Evolutionary conservation across 2,329 filamentous ascomycete genomes (phyloP), one percentile per base, ranked within the genome.

Genomic region (Alternaria ventricosa): DNA sequence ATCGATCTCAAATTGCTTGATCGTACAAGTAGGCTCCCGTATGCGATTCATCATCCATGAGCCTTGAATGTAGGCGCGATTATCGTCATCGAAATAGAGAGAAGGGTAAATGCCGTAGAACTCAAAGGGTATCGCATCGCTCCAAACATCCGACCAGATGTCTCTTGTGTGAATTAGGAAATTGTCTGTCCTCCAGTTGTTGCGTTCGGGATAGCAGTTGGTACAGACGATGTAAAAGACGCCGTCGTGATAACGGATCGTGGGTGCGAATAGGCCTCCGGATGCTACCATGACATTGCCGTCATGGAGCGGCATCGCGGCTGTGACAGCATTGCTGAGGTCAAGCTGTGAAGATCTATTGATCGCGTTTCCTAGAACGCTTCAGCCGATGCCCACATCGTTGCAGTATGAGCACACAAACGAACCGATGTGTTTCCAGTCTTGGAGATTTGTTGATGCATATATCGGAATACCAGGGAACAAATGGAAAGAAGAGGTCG

Each of bases 381-480:
- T 30, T 51, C 49, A 36, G 49, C 49, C 49, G 30, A 13, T 6
- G 49, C 28, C 13, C 28, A 51, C 33, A 15, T 30, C 3, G 3
- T 20, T 11, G 27, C 18, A 12, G 49, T 36, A 27, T 30, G 44
- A 2, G 27, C 43, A 33, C 18, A 23, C 4, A 20, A 49, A 57
- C 43, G 44, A 57, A 57, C 62, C 55, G 3, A 56, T 62, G 13
- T 82, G 77, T 57, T 82, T 83, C 84, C 84, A 87, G 61, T 84
- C 80, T n/a, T 81, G 61, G 4, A 87, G 68, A 65, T 87, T 84
- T 51, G 77, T 79, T 11, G 81, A 84, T 4, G 83, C 83, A 64
- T 86, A 82, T 33, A 86, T 78, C 0, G 84, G 84, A 4, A 86
- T 70, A 1, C 84, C 84, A 0, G 85, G 84, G 65, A 85, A 86